These are phyloP conservation scores for Aspergillus tanneri DNA, from an alignment of 2,329 filamentous ascomycete genomes.

Conservation along the genomic window DNA sequence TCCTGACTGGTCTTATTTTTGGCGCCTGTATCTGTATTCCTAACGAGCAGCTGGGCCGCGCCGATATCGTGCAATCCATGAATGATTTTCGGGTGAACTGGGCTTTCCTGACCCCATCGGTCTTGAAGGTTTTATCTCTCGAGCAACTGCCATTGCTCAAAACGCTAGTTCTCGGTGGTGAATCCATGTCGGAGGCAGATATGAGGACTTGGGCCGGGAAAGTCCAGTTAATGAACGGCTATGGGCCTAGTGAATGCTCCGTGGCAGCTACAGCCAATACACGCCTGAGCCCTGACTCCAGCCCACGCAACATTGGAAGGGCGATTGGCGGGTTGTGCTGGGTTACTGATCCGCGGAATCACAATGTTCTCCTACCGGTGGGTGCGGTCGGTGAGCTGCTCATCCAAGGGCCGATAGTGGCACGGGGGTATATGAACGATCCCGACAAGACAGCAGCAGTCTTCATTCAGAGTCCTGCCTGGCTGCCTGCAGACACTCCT, in stretches of 20 bases:
- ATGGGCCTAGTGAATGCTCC: constrained; percentile 38
- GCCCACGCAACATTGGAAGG: constrained; percentile 17
- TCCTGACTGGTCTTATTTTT: constrained; percentile 15
- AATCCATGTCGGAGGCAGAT: constrained; percentile 13
- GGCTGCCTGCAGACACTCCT: constrained; percentile 2
- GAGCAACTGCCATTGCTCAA: constrained; percentile 7
- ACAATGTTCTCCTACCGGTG: constrained; percentile 16
- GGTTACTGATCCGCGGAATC: constrained; percentile 32
- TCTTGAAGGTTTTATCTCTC: constrained; percentile 4
- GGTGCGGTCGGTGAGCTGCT: constrained; percentile 23
- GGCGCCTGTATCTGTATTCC: constrained; percentile 47
- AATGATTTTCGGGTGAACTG: constrained; percentile 4
- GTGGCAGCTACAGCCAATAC: constrained; percentile 6
- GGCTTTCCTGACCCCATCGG: constrained; percentile 11
- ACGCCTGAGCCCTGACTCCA: neutral
- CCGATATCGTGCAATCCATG: constrained; percentile 48
- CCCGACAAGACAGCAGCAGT: constrained; percentile 8
- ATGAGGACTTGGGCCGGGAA: constrained; percentile 12
- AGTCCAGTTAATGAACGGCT: constrained; percentile 9
- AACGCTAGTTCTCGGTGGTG: constrained; percentile 10
- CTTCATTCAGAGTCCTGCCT: constrained; percentile 5
- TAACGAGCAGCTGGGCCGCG: constrained; percentile 41
- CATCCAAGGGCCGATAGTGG: constrained; percentile 27
- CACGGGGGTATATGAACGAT: constrained; percentile 9
- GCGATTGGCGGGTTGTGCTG: constrained; percentile 16